phyloP scores from a whole-genome alignment of 805 yeast genomes.

The Candida silvicultrix region DNA sequence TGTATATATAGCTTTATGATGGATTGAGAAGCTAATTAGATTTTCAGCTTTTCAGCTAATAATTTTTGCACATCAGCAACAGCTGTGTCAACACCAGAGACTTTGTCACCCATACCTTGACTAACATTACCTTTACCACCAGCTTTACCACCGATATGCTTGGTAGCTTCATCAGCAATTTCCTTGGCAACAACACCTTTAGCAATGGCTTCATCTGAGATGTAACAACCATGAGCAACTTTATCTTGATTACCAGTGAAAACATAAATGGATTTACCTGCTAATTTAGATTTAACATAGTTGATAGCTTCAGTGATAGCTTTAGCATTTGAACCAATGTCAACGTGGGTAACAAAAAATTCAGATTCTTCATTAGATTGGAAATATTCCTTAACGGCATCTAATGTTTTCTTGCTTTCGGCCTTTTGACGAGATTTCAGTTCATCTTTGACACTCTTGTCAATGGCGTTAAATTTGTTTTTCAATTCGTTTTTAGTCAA shows the following conservation, averaged over 20 bases:
- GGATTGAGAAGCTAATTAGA: not conserved
- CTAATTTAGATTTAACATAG: conserved; percentile 68
- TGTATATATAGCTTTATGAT: not conserved
- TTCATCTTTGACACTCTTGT: conserved; percentile 84
- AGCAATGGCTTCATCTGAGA: conserved; percentile 62
- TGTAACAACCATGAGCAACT: conserved; percentile 94
- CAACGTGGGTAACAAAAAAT: conserved; percentile 61
- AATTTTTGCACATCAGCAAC: conserved; percentile 59
- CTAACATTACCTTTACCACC: conserved; percentile 97
- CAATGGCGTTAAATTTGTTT: conserved; percentile 68
- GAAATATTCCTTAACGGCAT: conserved; percentile 68
- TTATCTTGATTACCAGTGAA: conserved; percentile 68
- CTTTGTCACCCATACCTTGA: conserved; percentile 94
- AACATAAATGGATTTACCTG: conserved; percentile 71
- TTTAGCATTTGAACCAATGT: conserved; percentile 79
- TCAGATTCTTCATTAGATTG: conserved; percentile 39
- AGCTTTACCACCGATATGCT: conserved; percentile 88
- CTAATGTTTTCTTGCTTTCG: conserved; percentile 77
- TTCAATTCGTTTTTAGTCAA: conserved; percentile 71
- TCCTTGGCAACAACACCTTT: conserved; percentile 72
- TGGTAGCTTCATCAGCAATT: conserved; percentile 65
- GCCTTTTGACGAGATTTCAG: conserved; percentile 82
- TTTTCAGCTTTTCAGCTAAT: conserved; percentile 42
- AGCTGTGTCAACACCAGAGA: conserved; percentile 65
- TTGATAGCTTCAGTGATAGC: conserved; percentile 91